These are phyloP conservation scores for Artemisia argyi DNA, from an alignment of 129 eudicot genomes.

Conservation along the genomic window DNA sequence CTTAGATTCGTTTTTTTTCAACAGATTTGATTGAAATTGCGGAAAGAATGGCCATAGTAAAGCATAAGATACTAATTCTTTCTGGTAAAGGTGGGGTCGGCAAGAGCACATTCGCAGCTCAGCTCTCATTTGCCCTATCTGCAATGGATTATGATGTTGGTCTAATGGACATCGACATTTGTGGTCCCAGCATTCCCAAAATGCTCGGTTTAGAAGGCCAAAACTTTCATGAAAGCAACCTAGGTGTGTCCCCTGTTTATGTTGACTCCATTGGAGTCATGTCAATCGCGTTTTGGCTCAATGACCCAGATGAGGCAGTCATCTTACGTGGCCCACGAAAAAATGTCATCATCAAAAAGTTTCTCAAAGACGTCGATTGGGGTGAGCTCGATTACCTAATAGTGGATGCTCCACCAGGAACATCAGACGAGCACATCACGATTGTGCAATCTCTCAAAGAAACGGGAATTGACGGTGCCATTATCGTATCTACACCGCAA, in stretches of 20 bases:
- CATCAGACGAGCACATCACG: constrained; percentile 89
- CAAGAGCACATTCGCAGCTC: constrained; percentile 96
- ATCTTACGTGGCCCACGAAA: constrained; percentile 92
- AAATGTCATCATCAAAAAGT: constrained; percentile 75
- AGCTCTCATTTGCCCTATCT: constrained; percentile 77
- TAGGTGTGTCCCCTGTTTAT: constrained; percentile 93
- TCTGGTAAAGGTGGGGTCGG: constrained; percentile 97
- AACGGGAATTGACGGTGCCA: constrained; percentile 85
- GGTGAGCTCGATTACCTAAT: constrained; percentile 86
- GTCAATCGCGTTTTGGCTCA: constrained; percentile 94
- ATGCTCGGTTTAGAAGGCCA: constrained; percentile 97
- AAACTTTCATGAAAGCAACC: constrained; percentile 74
- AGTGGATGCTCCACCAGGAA: constrained; percentile 94
- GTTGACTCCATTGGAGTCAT: constrained; percentile 93
- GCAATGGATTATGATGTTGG: constrained; percentile 87
- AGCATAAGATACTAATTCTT: constrained; percentile 81
- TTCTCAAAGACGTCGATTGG: constrained; percentile 82
- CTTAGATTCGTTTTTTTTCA: not conserved
- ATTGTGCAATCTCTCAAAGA: constrained; percentile 76
- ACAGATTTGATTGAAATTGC: constrained; percentile 78
- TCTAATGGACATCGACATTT: constrained; percentile 84
- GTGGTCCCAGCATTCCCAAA: constrained; percentile 96
- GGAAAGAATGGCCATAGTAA: constrained; percentile 91
- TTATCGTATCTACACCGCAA: constrained; percentile 87
- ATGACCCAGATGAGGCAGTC: constrained; percentile 80